These are phyloP conservation scores for Mycena epipterygia DNA, from an alignment of 768 basidiomycete genomes.

Conservation along the genomic window DNA sequence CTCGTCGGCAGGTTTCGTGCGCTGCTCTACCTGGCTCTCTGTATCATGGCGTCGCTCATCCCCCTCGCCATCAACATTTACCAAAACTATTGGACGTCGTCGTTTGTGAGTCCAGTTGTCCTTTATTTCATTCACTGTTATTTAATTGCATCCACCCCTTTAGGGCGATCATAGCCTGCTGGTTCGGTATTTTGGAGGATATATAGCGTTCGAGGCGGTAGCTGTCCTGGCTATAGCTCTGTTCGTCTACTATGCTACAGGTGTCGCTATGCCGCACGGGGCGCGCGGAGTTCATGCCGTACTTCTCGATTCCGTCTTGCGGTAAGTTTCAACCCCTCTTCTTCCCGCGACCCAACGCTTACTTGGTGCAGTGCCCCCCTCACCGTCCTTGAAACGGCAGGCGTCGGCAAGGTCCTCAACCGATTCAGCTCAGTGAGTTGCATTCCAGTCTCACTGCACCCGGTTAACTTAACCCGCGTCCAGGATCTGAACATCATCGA, in stretches of 20 bases:
- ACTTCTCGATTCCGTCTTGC: constrained; percentile 15
- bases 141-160: neutral
- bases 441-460: too few relatives aligned
- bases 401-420: constrained; percentile 16
- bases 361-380: constrained; percentile 2
- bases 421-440: constrained; percentile 22
- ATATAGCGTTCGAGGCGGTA: constrained; percentile 18
- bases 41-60: constrained; percentile 7
- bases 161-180: constrained; percentile 1
- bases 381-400: constrained; percentile 12
- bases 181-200: constrained; percentile 13
- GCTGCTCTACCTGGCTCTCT: constrained; percentile 10
- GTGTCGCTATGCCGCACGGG: constrained; percentile 16
- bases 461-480: too few relatives aligned
- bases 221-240: neutral
- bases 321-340: neutral
- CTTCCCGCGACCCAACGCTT: neutral
- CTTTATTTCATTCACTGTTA: neutral
- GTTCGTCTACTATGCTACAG: constrained; percentile 19
- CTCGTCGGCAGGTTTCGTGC: constrained; percentile 3
- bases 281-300: constrained; percentile 9
- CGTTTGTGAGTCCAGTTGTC: neutral
- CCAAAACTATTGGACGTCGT: constrained; percentile 13
- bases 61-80: constrained; percentile 20
- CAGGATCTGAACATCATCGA: constrained; percentile 18